Evolutionary conservation across 257 asterid species (phyloP), one percentile per base, ranked within the genome.

Genomic region (Ehretia macrophylla): DNA sequence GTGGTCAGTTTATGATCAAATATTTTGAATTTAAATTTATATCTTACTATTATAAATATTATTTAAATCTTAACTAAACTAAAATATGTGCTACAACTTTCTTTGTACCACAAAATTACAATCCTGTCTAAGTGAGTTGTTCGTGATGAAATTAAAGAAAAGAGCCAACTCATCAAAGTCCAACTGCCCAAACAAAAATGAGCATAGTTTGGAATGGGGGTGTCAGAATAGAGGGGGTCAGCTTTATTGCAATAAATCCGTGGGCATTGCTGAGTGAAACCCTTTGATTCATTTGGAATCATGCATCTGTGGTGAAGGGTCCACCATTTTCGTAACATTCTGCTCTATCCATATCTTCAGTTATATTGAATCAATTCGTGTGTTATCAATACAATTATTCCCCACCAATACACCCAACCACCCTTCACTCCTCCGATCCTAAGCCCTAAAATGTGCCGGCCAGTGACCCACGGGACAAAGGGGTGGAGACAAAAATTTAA

Each of bases 161-260:
- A 60, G 68, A 64, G 50, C 62, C 67, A 62, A 48, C 40, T 56
- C 52, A 61, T 55, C 39, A 54, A 52, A 27, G 65, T 53, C 45
- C 47, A 56, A 55, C 69, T 50, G 55, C 69, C 74, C 35, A 27
- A 45, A 53, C 44, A 60, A 45, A 45, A 19, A 55, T 21, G 63
- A 61, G 54, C 50, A 68, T 23, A 55, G 16, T 44, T 44, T 66
- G 60, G 53, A 60, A 59, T 14, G 19, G 32, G 21, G 49, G 52
- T 63, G 65, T 75, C 55, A 65, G 66, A 20, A 42, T 32, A 17
- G 27, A 32, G 14, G 23, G 44, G 55, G 60, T 42, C 56, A 59
- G 32, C 56, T 51, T 66, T 64, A 23, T 17, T 54, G 80, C 72
- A 75, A 62, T 75, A 61, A 77, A 75, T 75, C 79, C 65, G 90